Evolutionary conservation across 192 early-diverging fungal genomes (phyloP).

Genomic region (Backusella australiensis): DNA sequence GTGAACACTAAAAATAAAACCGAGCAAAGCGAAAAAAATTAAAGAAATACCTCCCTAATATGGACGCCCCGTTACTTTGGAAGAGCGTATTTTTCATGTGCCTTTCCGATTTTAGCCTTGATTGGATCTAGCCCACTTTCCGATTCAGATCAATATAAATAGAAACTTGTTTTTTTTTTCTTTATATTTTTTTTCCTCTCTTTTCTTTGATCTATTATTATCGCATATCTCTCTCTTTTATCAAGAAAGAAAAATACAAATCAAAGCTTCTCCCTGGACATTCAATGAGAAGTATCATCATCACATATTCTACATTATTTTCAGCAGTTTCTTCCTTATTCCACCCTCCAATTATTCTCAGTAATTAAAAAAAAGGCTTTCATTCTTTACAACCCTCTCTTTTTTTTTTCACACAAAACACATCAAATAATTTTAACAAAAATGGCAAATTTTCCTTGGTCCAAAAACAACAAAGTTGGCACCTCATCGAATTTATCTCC

Average conservation of each 20-base stretch:
- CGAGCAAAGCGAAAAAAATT: background rate
- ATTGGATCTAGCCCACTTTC: constrained; percentile 2
- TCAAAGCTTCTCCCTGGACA: background rate
- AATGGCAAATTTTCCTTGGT: constrained; percentile 11
- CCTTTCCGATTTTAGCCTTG: constrained; percentile 1
- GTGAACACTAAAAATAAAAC: background rate
- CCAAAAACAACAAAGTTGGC: constrained; percentile 1
- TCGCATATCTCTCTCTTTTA: background rate
- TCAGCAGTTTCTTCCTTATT: constrained; percentile 11
- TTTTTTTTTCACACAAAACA: background rate
- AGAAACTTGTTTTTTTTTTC: background rate
- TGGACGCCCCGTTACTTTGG: background rate
- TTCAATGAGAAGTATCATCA: constrained; percentile 16
- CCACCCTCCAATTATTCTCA: constrained; percentile 11
- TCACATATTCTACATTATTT: constrained; percentile 13
- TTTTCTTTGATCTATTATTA: background rate
- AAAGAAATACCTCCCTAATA: constrained; percentile 1
- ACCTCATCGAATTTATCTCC: constrained; percentile 19
- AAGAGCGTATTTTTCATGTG: constrained; percentile 1
- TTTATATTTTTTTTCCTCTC: background rate
- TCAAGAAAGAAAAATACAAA: background rate
- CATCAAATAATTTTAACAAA: constrained; percentile 1
- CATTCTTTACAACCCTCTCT: background rate
- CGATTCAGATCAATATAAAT: constrained; percentile 8
- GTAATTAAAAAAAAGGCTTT: background rate